These are phyloP conservation scores for Candolleomyces efflorescens DNA, from an alignment of 768 basidiomycete species.

Conservation along the genomic window DNA sequence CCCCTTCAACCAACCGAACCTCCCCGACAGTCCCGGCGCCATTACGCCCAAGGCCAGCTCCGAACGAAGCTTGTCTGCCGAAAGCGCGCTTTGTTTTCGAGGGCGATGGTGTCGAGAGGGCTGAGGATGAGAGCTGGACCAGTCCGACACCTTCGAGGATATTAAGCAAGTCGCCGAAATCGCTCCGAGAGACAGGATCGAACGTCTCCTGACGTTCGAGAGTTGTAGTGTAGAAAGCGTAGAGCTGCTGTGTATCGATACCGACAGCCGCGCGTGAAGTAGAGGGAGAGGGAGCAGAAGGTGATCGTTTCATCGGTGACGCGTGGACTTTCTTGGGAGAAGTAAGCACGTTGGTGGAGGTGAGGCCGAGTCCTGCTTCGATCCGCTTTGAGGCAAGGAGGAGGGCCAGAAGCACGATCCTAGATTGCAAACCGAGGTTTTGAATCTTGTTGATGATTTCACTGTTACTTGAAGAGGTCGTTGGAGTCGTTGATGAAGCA, in stretches of 20 bases:
- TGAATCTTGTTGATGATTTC: conserved; percentile 65
- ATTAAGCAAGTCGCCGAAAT: conserved; percentile 68
- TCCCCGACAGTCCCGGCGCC: conserved; percentile 39
- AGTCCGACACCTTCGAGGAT: conserved; percentile 74
- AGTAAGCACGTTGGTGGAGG: conserved; percentile 27
- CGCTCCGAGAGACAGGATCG: conserved; percentile 64
- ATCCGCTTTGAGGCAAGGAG: conserved; percentile 62
- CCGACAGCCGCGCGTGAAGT: conserved; percentile 25
- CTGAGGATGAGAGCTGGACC: conserved; percentile 37
- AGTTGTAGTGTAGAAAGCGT: conserved; percentile 57
- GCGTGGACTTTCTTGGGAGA: conserved; percentile 29
- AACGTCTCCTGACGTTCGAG: conserved; percentile 59
- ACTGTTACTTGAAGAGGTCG: conserved; percentile 36
- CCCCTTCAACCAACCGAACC: conserved; percentile 54
- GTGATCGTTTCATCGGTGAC: conserved; percentile 51
- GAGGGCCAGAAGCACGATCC: conserved; percentile 61
- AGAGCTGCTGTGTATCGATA: conserved; percentile 58
- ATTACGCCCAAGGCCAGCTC: conserved; percentile 29
- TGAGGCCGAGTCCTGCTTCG: conserved; percentile 52
- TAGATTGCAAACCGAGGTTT: conserved; percentile 68
- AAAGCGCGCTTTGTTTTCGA: conserved; percentile 46
- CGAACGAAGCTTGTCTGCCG: conserved; percentile 57
- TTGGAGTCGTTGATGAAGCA: conserved; percentile 18
- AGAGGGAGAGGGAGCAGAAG: conserved; percentile 26
- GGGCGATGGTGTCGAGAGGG: conserved; percentile 21